Base-by-base conservation (phyloP, 2,329 filamentous ascomycete species). In the Endoconidiophora laricicola region DNA sequence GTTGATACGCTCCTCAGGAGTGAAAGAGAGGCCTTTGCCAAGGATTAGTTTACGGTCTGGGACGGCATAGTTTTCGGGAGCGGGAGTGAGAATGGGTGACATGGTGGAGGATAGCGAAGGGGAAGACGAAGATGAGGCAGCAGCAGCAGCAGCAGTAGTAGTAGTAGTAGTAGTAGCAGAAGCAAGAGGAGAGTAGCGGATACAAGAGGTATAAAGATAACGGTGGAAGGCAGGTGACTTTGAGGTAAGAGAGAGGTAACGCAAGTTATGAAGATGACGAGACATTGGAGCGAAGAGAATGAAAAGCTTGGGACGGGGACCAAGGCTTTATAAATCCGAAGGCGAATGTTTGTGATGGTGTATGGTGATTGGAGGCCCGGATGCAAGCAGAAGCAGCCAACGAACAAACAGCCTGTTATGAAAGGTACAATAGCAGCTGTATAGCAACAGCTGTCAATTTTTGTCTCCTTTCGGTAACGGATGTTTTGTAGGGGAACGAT, bases 1-100 rank as follows among this genome's bases (percentile, higher is more conserved):
- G 60, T 65, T 63, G 50, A 76, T 65, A 57, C 78, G 74, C 64
- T 81, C 73, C 56, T 80, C 76, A 33, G 77, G 77, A 12, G 70
- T 74, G 61, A 81, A 81, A 39, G 76, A 73, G 46, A 79, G 72
- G 57, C 78, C 78, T 81, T 55, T 46, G 38, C 53, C 53, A 20
- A 54, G 43, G 38, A 53, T 53, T 52, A 52, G 50, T 24, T 49
- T 52, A 24, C 42, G 50, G 43, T 52, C 50, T 6, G 42, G 18
- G 14, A 42, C 24, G 7, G 46, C 46, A 20, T 33, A 5, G 40
- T 12, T 49, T 14, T 45, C 46, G 9, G 29, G 20, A 18, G 24
- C 23, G n/a, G 38, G 6, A 20, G 29, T 23, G n/a, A 18, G 33
- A 20, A 29, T 29, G 18, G 39, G 42, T 42, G 46, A 36, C 46